Conservation (phyloP, 2,329 filamentous ascomycete genomes). For the Talaromyces rugulosus region DNA sequence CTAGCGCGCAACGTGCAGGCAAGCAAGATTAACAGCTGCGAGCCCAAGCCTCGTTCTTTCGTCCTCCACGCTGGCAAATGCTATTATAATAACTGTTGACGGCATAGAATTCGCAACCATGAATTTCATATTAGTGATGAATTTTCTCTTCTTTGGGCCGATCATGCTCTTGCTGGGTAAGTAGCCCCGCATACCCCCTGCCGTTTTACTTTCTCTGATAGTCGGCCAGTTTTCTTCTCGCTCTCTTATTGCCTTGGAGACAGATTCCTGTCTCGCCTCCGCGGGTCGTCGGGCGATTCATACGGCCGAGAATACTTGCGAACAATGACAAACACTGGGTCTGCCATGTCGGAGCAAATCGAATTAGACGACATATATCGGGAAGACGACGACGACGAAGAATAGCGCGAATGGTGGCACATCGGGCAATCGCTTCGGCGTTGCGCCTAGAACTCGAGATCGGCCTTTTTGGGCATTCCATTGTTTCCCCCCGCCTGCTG, state of each 20-base stretch:
- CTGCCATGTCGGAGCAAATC: constrained; percentile 57
- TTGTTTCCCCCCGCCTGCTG: constrained; percentile 43
- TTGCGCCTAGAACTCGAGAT: constrained; percentile 66
- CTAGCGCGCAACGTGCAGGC: not conserved
- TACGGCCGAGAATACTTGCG: constrained; percentile 56
- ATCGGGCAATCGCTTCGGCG: not conserved
- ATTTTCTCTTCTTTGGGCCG: constrained; percentile 35
- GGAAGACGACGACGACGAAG: constrained; percentile 32
- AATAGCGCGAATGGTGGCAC: constrained; percentile 13
- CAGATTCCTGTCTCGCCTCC: constrained; percentile 46
- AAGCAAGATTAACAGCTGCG: no score
- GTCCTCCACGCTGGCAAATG: not conserved
- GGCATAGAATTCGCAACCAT: constrained; percentile 10
- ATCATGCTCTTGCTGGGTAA: constrained; percentile 33
- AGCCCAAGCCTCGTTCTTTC: not conserved
- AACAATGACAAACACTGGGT: constrained; percentile 51
- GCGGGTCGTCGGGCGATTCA: constrained; percentile 42
- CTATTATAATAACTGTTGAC: not conserved
- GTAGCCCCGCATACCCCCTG: constrained; percentile 9
- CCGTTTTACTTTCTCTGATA: not conserved
- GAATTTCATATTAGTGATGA: constrained; percentile 32
- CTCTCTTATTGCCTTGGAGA: constrained; percentile 55
- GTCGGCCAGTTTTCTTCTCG: constrained; percentile 44
- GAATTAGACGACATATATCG: constrained; percentile 59
- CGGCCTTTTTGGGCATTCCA: constrained; percentile 57